Evolutionary conservation across 75 land plant species (phyloP), one percentile per base, ranked within the genome.

Genomic region (Sequoiadendron giganteum): DNA sequence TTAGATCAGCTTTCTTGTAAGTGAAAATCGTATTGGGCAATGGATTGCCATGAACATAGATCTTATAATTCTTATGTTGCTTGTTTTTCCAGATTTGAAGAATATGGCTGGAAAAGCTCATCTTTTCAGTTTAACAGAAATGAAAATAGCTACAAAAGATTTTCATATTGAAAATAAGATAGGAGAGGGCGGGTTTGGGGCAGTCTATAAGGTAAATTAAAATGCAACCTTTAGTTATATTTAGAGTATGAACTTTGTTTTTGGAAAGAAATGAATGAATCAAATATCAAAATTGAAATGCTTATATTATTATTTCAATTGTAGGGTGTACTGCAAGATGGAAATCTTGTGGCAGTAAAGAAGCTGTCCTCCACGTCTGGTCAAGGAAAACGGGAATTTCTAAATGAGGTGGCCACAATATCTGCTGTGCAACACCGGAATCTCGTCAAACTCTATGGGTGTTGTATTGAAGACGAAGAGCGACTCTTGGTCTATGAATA

Each of bases 141-240:
- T 77, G 80, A 15, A 39, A 77, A 38, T 77, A 15, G 85, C 85
- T 13, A 84, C 85, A 28, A 30, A 40, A 36, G 32, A 87, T 39
- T 90, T 90, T 30, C 43, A 36, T 70, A 43, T 39, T 36, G 56
- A 82, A 56, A 88, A 88, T 15, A 90, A 83, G n/a, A 73, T 90
- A 42, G 90, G 90, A 19, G 90, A 90, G 61, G 90, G 90, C 18
- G 86, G 85, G 52, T 90, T 88, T 58, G 90, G 90, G 18, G 76
- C 86, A 28, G 90, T 90, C 83, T 90, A 88, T 47, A 90, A 90
- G 90, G 90, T 90, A 39, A 39, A 77, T 38, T 15, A 4, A 38
- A 38, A 77, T 77, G 42, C 8, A 77, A 5, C 4, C 38, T 77
- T 77, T 0, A 6, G 7, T 77, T 77, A 77, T 39, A 39, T 36